Percentiles rank a stretch among this genome's conserved stretches.
Evolutionary conservation across 148 eudicot genomes (phyloP).

Genomic region (Rhododendron williamsianum): DNA sequence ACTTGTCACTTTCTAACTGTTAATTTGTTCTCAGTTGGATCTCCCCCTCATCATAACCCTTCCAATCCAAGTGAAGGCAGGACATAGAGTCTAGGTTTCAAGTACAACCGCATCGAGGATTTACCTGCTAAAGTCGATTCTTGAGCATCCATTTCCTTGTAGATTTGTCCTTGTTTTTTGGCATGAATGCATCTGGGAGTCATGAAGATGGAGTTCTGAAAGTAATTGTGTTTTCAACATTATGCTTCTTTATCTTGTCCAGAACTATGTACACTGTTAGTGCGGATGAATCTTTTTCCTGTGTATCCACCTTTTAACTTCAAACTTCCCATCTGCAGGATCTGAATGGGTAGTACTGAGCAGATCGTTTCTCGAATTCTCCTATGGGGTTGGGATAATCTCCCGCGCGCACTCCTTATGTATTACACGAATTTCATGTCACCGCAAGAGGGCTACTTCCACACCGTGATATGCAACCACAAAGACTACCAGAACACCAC

Average conservation of each 20-base stretch:
- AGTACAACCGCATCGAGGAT: neutral
- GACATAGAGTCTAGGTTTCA: neutral
- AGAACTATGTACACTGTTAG: neutral
- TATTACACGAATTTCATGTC: slow-evolving; percentile 80
- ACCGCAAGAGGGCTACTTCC: slow-evolving; percentile 86
- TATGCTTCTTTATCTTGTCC: neutral
- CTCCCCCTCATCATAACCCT: neutral
- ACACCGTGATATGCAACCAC: slow-evolving; percentile 81
- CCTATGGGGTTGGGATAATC: slow-evolving; percentile 97
- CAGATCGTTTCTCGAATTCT: slow-evolving; percentile 73
- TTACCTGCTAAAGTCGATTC: neutral
- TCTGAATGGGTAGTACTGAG: slow-evolving; percentile 78
- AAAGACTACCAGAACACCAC: slow-evolving; percentile 93
- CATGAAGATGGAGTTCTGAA: neutral
- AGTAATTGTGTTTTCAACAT: neutral
- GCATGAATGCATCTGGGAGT: neutral
- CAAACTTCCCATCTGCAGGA: slow-evolving; percentile 39
- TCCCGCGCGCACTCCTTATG: slow-evolving; percentile 90
- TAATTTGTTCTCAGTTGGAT: neutral
- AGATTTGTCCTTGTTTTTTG: neutral
- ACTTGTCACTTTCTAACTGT: neutral
- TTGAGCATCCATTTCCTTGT: neutral
- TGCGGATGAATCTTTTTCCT: neutral
- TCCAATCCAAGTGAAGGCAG: neutral
- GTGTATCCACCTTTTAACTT: neutral